Percentiles rank a stretch among this genome's conserved stretches.
These are phyloP conservation scores for Metschnikowia anglica DNA, from an alignment of 805 yeast genomes.

Conservation along the genomic window DNA sequence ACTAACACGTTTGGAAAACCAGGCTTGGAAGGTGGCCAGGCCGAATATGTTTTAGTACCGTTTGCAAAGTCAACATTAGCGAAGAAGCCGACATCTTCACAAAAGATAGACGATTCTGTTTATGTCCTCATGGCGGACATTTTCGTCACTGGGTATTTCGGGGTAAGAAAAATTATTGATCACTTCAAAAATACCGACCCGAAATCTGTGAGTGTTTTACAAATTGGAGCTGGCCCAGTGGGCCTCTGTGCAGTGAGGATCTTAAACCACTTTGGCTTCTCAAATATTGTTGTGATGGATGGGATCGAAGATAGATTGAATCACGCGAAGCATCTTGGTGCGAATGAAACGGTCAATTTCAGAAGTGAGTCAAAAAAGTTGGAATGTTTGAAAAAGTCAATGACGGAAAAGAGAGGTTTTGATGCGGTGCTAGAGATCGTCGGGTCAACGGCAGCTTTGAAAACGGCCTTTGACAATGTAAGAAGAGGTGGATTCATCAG, in stretches of 20 bases:
- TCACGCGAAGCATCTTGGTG: constrained; percentile 49
- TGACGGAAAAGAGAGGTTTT: constrained; percentile 51
- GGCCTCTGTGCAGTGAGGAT: constrained; percentile 53
- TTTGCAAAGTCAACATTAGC: constrained; percentile 51
- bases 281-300: constrained; percentile 48
- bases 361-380: constrained; percentile 33
- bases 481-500: constrained; percentile 58
- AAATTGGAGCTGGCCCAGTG: constrained; percentile 62
- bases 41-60: constrained; percentile 61
- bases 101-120: constrained; percentile 34
- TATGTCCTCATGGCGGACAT: constrained; percentile 62
- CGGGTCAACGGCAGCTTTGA: constrained; percentile 53
- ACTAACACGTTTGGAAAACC: constrained; percentile 59
- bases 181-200: constrained; percentile 14
- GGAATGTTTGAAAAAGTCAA: constrained; percentile 29
- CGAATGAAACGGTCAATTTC: constrained; percentile 46
- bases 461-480: constrained; percentile 51
- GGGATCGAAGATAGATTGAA: constrained; percentile 47
- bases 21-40: constrained; percentile 60
- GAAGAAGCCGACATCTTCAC: constrained; percentile 35
- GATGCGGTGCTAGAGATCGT: constrained; percentile 63
- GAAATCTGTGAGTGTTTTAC: constrained; percentile 43
- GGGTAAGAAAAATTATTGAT: constrained; percentile 50
- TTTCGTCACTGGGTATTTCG: constrained; percentile 62
- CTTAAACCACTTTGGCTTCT: constrained; percentile 45